Evolutionary conservation across 1,284 basidiomycete species (phyloP), one percentile per base, ranked within the genome.

Genomic region (Gymnopus androsaceus): DNA sequence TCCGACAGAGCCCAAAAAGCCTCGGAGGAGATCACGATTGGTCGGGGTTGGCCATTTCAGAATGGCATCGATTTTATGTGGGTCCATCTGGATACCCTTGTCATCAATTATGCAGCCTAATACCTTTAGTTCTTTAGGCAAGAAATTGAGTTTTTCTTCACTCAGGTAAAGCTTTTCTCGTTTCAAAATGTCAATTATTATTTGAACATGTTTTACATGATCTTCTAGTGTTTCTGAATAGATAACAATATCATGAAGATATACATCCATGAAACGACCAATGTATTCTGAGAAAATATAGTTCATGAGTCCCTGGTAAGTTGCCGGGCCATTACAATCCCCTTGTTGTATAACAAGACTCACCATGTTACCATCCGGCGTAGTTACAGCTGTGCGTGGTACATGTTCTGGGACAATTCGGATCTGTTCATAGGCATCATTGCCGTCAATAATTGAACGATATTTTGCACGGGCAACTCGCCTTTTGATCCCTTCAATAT

Each of bases 181-280:
- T 2, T 49, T n/a, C 4, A 72, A 28, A 1, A 68, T 62, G 0
- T 64, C 57, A 1, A 74, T 52, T 0, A 72, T 59, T 0, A 11
- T 57, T 2, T 52, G 54, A 1, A 69, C 56, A 31, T 69, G 67
- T 3, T 59, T n/a, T 0, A 69, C 42, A 37, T 74, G 72, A 0
- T 73, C 69, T 2, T 64, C 59, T 0, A 70, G 38, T 0, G 62
- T 64, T 7, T 65, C 51, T 0, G 65, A 69, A 54, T 69, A 71
- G 5, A 74, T 59, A 0, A 70, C 41, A 0, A 70, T 69, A 15
- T 73, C 61, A 37, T 72, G 67, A 2, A 71, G 58, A 53, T 70
- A 71, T 1, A 70, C 64, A 40, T 67, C 63, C 60, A 69, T 62
- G 41, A 63, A 69, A 34, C 62, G 46, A 4, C 68, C 68, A 37